phyloP scores from a whole-genome alignment of 2,329 filamentous ascomycete genomes.

The Leptographium wingfieldii region DNA sequence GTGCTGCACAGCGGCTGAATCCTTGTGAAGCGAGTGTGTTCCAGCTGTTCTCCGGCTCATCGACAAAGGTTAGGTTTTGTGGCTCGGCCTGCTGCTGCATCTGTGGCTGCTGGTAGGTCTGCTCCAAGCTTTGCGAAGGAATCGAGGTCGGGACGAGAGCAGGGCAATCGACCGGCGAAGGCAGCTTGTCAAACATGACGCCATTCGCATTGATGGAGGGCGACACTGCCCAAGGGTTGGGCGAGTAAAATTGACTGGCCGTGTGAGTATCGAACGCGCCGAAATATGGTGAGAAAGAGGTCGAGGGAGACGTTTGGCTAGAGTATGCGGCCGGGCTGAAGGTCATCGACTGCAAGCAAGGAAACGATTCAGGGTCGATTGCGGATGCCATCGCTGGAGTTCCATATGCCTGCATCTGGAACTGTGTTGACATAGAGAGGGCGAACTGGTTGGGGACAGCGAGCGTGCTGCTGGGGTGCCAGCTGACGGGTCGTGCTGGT shows the following conservation, averaged over 20 bases:
- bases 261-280: slow-evolving; percentile 19
- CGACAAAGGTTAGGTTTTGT: background rate
- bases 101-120: background rate
- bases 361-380: slow-evolving; percentile 22
- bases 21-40: slow-evolving; percentile 4
- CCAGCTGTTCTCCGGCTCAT: slow-evolving; percentile 5
- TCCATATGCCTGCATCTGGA: slow-evolving; percentile 1
- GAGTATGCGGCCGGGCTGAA: slow-evolving; percentile 44
- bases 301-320: slow-evolving; percentile 42
- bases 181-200: slow-evolving; percentile 11
- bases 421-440: background rate
- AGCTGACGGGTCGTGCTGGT: slow-evolving; percentile 53
- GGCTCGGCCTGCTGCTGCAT: background rate
- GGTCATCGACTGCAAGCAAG: slow-evolving; percentile 30
- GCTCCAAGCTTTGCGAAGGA: background rate
- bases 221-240: slow-evolving; percentile 25
- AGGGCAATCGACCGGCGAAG: slow-evolving; percentile 11
- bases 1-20: slow-evolving; percentile 32
- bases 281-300: slow-evolving; percentile 40
- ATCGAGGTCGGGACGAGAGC: slow-evolving; percentile 4
- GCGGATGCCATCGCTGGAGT: background rate
- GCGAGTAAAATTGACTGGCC: slow-evolving; percentile 23
- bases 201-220: slow-evolving; percentile 9
- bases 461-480: slow-evolving; percentile 53
- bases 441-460: slow-evolving; percentile 16